Evolutionary conservation across 768 basidiomycete species (phyloP), one percentile per base, ranked within the genome.

Genomic region (Amanita muscaria): DNA sequence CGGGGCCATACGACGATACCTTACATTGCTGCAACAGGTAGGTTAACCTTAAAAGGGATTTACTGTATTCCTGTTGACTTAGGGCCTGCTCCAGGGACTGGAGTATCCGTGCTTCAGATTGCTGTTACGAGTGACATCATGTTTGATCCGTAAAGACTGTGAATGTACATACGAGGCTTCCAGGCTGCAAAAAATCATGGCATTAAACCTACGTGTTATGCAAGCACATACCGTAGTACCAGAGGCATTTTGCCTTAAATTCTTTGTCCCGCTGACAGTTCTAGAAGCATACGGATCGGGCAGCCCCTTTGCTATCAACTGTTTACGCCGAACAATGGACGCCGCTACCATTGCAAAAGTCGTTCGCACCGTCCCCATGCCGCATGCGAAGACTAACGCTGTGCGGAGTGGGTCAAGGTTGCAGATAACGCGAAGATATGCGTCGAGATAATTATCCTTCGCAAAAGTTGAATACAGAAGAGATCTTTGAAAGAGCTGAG

Each of bases 331-430:
- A 2, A 97, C 72, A 27, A 99, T 70, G 46, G 82, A 79, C 1
- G 94, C 92, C 5, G 91, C 88, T n/a, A 83, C 77, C 96, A 98
- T 98, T 3, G 89, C 91, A 57, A 96, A 98, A 0, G 93, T 97
- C 2, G 92, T 93, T 15, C 94, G 76, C 1, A 97, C 93, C 2
- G 89, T 90, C 35, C 96, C 96, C 80, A 94, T 91, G 24, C 96
- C 94, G 59, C 94, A 97, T 39, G 87, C 91, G 60, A 98, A 97
- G 3, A 98, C 86, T 15, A 98, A 68, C 0, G 86, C 80, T 0
- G 90, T 91, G 14, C 69, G 69, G 3, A 83, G 64, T 2, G 94
- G 93, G 54, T 94, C 88, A 0, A 84, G 77, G 30, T 74, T 63
- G 50, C 79, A 77, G 47, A 99, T 84, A 25, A 94, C 80, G 3